These are phyloP conservation scores for Lichtheimia ornata DNA, from an alignment of 371 early-diverging fungal genomes.

Conservation along the genomic window DNA sequence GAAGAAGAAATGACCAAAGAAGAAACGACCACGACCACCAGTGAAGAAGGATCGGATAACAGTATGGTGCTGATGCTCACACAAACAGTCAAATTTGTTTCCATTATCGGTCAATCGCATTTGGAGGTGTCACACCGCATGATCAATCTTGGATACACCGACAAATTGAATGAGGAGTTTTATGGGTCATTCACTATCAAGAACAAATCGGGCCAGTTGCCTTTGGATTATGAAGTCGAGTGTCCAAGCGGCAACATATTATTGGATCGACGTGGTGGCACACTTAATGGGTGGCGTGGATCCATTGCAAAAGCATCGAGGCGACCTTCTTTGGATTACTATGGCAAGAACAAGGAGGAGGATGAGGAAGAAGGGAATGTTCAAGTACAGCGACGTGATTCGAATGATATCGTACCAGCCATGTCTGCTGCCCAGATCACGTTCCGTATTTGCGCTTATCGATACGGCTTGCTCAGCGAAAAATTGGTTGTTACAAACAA, in stretches of 20 bases:
- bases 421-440: slow-evolving; percentile 55
- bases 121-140: slow-evolving; percentile 65
- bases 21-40: background rate
- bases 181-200: slow-evolving; percentile 64
- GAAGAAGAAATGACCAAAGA: slow-evolving; percentile 1
- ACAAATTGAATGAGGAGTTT: slow-evolving; percentile 50
- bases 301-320: slow-evolving; percentile 16
- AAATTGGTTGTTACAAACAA: slow-evolving; percentile 66
- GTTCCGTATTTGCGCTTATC: slow-evolving; percentile 59
- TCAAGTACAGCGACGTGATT: slow-evolving; percentile 6
- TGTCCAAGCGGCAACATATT: slow-evolving; percentile 60
- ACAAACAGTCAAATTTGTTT: slow-evolving; percentile 80
- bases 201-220: slow-evolving; percentile 67
- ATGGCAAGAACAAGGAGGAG: background rate
- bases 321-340: slow-evolving; percentile 14
- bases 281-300: slow-evolving; percentile 60
- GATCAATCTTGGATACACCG: slow-evolving; percentile 62
- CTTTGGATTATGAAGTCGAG: slow-evolving; percentile 64
- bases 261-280: slow-evolving; percentile 59
- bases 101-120: slow-evolving; percentile 81
- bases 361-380: too few relatives aligned
- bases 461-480: slow-evolving; percentile 66
- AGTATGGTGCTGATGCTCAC: slow-evolving; percentile 49
- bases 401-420: slow-evolving; percentile 11
- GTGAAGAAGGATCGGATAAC: slow-evolving; percentile 8